These are phyloP conservation scores for Penicillium cosmopolitanum DNA, from an alignment of 495 filamentous ascomycete genomes.

Conservation along the genomic window DNA sequence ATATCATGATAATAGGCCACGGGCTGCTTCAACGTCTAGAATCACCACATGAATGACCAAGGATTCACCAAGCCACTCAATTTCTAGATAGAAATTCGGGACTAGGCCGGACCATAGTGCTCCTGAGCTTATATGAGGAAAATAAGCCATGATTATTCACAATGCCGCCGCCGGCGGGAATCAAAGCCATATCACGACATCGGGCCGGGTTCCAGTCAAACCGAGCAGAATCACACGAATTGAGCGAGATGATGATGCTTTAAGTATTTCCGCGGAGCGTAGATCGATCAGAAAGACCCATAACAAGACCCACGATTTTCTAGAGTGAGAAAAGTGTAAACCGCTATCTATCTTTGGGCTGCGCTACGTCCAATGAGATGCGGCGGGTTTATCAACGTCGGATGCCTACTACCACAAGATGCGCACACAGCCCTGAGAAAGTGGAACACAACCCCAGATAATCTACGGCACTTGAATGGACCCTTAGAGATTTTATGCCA, in stretches of 20 bases:
- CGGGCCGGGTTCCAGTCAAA: neutral
- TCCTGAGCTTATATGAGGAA: too few species aligned
- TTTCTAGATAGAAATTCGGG: too few species aligned
- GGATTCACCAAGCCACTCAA: too few species aligned
- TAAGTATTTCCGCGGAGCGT: constrained; percentile 33
- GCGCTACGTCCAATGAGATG: constrained; percentile 24
- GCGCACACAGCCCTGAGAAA: neutral
- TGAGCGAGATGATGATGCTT: constrained; percentile 8
- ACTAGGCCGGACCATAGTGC: too few species aligned
- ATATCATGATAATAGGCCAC: too few species aligned
- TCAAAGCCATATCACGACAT: neutral
- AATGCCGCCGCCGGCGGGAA: neutral
- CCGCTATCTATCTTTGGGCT: constrained; percentile 19
- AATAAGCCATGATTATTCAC: neutral
- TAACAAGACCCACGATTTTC: neutral
- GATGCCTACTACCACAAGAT: neutral
- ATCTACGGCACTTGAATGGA: constrained; percentile 9
- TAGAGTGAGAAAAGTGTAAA: neutral
- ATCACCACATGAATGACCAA: too few species aligned
- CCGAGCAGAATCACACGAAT: neutral
- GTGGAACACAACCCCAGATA: neutral
- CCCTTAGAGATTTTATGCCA: neutral
- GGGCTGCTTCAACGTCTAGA: too few species aligned
- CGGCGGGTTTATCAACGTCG: constrained; percentile 25
- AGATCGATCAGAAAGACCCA: constrained; percentile 16